phyloP scores from a whole-genome alignment of 306 rosid species.

The Vigna mungo region DNA sequence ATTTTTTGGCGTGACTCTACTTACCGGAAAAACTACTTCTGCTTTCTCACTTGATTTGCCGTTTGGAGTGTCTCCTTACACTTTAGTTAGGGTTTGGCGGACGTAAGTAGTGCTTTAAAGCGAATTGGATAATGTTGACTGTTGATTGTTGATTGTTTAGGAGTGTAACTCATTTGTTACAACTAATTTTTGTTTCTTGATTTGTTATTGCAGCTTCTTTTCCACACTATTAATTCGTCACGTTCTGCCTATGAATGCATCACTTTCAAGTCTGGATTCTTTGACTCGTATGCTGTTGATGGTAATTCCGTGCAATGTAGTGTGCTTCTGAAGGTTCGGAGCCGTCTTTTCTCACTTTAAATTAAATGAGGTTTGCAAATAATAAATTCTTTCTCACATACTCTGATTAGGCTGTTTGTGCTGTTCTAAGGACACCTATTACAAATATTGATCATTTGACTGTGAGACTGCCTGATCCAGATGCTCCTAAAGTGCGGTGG shows the following conservation, averaged over 20 bases:
- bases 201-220: conserved; percentile 61
- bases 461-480: conserved; percentile 66
- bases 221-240: conserved; percentile 80
- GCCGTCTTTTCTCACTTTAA: not conserved
- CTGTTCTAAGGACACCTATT: conserved; percentile 89
- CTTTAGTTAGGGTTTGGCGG: conserved; percentile 48
- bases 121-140: not conserved
- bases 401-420: conserved; percentile 76
- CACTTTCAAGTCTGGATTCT: conserved; percentile 77
- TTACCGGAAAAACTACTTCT: not conserved
- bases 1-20: no score
- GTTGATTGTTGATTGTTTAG: not conserved
- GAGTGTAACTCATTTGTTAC: not conserved
- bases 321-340: conserved; percentile 79
- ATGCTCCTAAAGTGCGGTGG: conserved; percentile 84
- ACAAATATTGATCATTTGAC: conserved; percentile 76
- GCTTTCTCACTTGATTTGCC: not conserved
- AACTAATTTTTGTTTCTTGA: not conserved
- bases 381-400: conserved; percentile 35
- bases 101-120: not conserved
- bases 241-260: conserved; percentile 80
- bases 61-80: not conserved
- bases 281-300: conserved; percentile 68
- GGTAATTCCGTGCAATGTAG: conserved; percentile 71
- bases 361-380: conserved; percentile 5